Conservation (phyloP, 148 eudicot species). For the Silene conica region DNA sequence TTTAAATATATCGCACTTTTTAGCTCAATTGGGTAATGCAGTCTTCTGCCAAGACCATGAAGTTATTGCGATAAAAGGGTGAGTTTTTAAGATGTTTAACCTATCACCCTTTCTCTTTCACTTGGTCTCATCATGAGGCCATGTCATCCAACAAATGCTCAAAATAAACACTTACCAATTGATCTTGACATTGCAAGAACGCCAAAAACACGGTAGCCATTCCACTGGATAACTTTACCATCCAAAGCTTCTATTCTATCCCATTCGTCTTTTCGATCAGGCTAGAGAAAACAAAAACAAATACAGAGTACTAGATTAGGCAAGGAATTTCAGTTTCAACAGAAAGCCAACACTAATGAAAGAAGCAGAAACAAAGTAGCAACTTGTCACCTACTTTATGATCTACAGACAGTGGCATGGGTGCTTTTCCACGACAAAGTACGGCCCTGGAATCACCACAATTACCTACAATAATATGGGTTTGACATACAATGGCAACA, state of each 20-base stretch:
- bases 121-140: background rate
- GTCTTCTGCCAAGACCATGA: background rate
- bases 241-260: slow-evolving; percentile 56
- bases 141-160: background rate
- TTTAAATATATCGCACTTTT: background rate
- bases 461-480: slow-evolving; percentile 47
- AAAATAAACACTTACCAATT: slow-evolving; percentile 41
- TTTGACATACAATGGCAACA: slow-evolving; percentile 46
- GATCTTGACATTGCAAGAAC: slow-evolving; percentile 69
- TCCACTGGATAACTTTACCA: slow-evolving; percentile 56
- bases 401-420: slow-evolving; percentile 51
- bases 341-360: background rate
- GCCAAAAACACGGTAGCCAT: slow-evolving; percentile 58
- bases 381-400: slow-evolving; percentile 41
- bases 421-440: slow-evolving; percentile 49
- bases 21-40: background rate
- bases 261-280: slow-evolving; percentile 56
- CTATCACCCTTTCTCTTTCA: background rate
- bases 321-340: background rate
- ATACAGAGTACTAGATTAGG: slow-evolving; percentile 3
- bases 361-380: slow-evolving; percentile 1
- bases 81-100: background rate
- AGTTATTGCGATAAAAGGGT: background rate
- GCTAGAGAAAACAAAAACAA: slow-evolving; percentile 28
- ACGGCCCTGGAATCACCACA: slow-evolving; percentile 72